Evolutionary conservation across 768 basidiomycete species (phyloP).

Genomic region (Boletus coccyginus): DNA sequence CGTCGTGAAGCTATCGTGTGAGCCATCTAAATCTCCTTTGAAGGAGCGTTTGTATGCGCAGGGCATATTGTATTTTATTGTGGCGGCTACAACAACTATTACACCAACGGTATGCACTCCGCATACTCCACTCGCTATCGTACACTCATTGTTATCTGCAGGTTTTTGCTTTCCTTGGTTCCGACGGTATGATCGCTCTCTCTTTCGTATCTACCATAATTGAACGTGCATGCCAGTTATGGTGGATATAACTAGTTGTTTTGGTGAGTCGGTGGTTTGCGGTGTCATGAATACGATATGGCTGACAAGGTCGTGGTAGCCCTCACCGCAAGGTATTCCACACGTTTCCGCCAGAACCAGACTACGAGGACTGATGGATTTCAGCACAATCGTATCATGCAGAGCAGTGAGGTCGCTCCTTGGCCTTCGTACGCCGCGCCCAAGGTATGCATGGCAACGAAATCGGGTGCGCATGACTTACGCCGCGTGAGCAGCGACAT

Average conservation of each 20-base stretch:
- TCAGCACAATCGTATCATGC: constrained; percentile 15
- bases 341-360: background rate
- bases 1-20: constrained; percentile 12
- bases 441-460: background rate
- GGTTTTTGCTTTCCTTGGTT: constrained; percentile 9
- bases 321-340: constrained; percentile 10
- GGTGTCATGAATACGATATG: background rate
- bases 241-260: background rate
- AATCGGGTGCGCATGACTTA: background rate
- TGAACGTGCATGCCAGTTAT: background rate
- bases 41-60: constrained; percentile 12
- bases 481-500: background rate
- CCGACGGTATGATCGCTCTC: background rate
- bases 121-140: rapidly evolving
- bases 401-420: constrained; percentile 18
- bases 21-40: constrained; percentile 9
- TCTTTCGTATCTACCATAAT: background rate
- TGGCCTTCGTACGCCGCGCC: background rate
- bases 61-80: constrained; percentile 15
- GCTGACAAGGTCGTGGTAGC: constrained; percentile 6
- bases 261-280: background rate
- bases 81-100: constrained; percentile 11
- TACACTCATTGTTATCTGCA: background rate
- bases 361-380: background rate
- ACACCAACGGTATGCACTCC: constrained; percentile 2